A percentile compares a stretch with the other conserved stretches of the same genome.
These are phyloP conservation scores for Selenicereus undatus DNA, from an alignment of 148 eudicot genomes.

Conservation along the genomic window DNA sequence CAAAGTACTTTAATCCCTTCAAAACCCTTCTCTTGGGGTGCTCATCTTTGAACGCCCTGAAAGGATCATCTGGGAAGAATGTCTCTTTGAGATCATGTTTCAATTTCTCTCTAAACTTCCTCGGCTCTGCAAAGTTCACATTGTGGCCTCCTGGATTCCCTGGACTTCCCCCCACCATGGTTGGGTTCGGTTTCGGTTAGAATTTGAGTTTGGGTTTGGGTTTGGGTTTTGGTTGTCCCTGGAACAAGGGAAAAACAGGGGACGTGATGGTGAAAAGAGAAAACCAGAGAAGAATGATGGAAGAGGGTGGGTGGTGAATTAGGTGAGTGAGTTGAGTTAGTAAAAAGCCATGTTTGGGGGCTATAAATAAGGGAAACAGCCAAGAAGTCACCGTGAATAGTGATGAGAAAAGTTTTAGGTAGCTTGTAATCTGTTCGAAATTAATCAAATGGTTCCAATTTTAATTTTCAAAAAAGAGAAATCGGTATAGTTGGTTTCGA, in stretches of 20 bases:
- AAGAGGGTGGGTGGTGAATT: not conserved
- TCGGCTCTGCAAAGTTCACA: constrained; percentile 36
- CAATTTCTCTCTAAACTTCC: constrained; percentile 33
- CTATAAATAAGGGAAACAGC: not conserved
- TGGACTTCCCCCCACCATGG: not conserved
- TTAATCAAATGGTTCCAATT: too few relatives aligned
- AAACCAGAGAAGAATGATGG: not conserved
- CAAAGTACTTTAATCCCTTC: constrained; percentile 36
- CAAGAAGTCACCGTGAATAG: too few relatives aligned
- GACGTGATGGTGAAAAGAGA: not conserved
- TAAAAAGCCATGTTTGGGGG: not conserved
- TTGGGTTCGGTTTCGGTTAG: not conserved
- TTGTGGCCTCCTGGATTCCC: constrained; percentile 1
- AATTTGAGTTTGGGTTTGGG: not conserved
- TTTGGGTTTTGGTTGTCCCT: not conserved
- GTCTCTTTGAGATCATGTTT: constrained; percentile 45
- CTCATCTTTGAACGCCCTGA: constrained; percentile 30
- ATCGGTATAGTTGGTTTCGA: too few relatives aligned
- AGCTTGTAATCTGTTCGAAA: too few relatives aligned
- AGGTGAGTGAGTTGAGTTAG: not conserved
- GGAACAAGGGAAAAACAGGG: not conserved
- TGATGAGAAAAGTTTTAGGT: not conserved
- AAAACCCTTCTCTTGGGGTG: constrained; percentile 23
- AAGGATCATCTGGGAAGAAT: constrained; percentile 68
- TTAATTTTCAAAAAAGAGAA: too few relatives aligned